These are phyloP conservation scores for Gossypium schwendimanii DNA, from an alignment of 441 rosid genomes.

Conservation along the genomic window DNA sequence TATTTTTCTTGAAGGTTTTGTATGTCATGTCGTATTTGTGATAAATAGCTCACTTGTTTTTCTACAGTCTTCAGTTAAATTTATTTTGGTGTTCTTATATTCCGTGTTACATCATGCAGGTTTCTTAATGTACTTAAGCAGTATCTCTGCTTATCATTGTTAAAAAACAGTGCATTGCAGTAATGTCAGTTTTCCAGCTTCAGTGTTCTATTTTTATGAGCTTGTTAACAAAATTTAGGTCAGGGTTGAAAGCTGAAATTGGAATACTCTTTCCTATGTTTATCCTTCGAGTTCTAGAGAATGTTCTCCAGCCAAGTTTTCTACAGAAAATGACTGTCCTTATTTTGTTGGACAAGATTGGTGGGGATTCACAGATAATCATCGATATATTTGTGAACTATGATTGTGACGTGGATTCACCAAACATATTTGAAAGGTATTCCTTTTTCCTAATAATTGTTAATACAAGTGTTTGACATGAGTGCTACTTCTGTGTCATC, in stretches of 20 bases:
- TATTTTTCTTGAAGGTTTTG: background rate
- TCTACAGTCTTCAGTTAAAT: background rate
- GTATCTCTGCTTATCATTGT: slow-evolving; percentile 80
- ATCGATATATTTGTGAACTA: slow-evolving; percentile 89
- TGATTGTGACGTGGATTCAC: slow-evolving; percentile 90
- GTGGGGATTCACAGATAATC: slow-evolving; percentile 67
- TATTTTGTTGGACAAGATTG: slow-evolving; percentile 73
- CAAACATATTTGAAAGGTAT: slow-evolving; percentile 94
- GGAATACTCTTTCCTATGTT: slow-evolving; percentile 98
- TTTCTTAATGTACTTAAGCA: slow-evolving; percentile 83
- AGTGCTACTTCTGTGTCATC: background rate
- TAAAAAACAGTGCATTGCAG: slow-evolving; percentile 93
- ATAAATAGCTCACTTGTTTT: background rate
- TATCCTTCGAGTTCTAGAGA: slow-evolving; percentile 89
- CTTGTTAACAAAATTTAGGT: slow-evolving; percentile 71
- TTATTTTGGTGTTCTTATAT: slow-evolving; percentile 4
- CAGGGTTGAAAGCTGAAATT: slow-evolving; percentile 79
- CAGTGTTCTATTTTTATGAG: slow-evolving; percentile 83
- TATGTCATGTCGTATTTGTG: background rate
- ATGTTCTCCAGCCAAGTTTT: slow-evolving; percentile 96
- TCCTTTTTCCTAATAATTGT: background rate
- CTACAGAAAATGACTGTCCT: slow-evolving; percentile 95
- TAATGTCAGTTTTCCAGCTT: slow-evolving; percentile 93
- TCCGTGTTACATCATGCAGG: slow-evolving; percentile 40
- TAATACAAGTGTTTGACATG: background rate